Conservation (phyloP, 2,329 filamentous ascomycete species). For the Endothia cerciana region DNA sequence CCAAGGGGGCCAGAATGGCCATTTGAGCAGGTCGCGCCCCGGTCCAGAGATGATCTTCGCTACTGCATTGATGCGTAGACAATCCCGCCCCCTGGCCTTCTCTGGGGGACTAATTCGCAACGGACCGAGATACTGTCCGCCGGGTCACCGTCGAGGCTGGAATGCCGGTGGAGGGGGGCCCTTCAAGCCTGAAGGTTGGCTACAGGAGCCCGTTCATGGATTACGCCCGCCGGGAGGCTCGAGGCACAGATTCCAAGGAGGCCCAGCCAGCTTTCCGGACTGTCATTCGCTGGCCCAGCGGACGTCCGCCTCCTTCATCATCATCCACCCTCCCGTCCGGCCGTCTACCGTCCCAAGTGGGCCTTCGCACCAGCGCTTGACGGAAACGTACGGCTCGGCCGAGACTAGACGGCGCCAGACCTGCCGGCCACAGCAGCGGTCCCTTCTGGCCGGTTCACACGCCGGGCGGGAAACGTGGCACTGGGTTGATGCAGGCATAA, state of each 20-base stretch:
- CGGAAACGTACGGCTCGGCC: background rate
- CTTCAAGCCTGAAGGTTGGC: background rate
- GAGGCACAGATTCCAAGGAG: too few species aligned
- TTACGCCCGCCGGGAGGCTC: too few species aligned
- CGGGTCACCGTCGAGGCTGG: background rate
- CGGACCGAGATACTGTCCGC: background rate
- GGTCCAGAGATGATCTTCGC: background rate
- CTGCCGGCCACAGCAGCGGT: background rate
- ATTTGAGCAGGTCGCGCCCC: too few species aligned
- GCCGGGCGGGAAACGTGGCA: background rate
- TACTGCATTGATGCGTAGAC: background rate
- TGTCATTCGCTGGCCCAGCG: background rate
- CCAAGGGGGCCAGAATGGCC: too few species aligned
- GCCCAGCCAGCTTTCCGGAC: too few species aligned
- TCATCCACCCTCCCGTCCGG: background rate
- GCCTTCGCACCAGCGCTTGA: constrained; percentile 4
- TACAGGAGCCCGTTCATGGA: too few species aligned
- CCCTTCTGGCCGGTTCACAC: background rate
- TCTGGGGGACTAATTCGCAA: background rate
- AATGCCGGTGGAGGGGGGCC: background rate
- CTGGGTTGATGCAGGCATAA: background rate
- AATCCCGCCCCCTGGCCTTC: background rate
- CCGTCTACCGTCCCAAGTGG: background rate
- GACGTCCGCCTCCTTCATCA: background rate
- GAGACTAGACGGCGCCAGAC: background rate